Evolutionary conservation across 176 grass and related monocot genomes (phyloP), one percentile per base, ranked within the genome.

Genomic region (Oryza meyeriana): DNA sequence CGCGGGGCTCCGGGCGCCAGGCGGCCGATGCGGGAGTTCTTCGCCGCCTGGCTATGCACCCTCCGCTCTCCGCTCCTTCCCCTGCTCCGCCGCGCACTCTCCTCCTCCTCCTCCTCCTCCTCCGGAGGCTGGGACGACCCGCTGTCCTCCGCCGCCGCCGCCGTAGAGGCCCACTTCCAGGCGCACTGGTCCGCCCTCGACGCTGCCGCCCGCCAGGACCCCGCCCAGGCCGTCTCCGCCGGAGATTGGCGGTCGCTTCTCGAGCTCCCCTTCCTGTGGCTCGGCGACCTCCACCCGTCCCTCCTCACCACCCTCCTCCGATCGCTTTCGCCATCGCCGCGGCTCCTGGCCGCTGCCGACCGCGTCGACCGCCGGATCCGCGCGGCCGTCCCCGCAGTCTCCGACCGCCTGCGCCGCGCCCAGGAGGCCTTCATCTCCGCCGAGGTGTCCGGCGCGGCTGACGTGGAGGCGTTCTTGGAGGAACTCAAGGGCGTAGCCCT

Each of bases 201-300:
- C 79, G 69, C 87, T 30, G 83, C 80, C 65, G 87, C 87, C 24
- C 83, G 75, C 79, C 90, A 86, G 55, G 90, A 92, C 80, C 87
- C 87, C 11, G 35, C 83, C 18, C 83, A 76, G 71, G 83, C 65
- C 57, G 38, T 92, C 83, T 74, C 75, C 55, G 75, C 90, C 35
- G 70, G 81, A 18, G 66, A 83, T 65, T 87, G 85, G 85, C 87
- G 90, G 18, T 86, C 86, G 42, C 87, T 83, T 13, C 74, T 92
- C 75, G 90, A 92, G 80, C 75, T 86, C 42, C 90, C 90, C 57
- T 92, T 92, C 75, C 83, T 92, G 69, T 92, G 85, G 84, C 76
- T 92, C 75, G 90, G 90, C 12, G 90, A 86, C 83, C 47, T 89
- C 70, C 90, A 92, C 79, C 90, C 90, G 13, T 85, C 86, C 79